These are phyloP conservation scores for Podila horticola DNA, from an alignment of 192 early-diverging fungal species.

Conservation along the genomic window DNA sequence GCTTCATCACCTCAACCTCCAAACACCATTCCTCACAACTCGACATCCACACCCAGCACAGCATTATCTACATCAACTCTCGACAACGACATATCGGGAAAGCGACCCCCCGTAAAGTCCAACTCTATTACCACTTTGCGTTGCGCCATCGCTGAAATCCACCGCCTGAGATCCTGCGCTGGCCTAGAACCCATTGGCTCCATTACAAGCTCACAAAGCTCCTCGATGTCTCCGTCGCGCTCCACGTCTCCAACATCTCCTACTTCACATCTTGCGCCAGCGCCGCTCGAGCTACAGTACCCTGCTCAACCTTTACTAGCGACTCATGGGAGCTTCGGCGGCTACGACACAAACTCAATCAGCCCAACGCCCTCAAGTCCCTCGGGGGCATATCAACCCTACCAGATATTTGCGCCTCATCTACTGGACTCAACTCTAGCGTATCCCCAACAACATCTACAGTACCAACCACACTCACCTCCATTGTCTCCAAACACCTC, in stretches of 20 bases:
- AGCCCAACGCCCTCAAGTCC: neutral
- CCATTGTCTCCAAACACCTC: neutral
- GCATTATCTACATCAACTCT: neutral
- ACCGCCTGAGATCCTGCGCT: slow-evolving; percentile 20
- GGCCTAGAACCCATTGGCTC: slow-evolving; percentile 3
- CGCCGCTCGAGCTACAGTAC: neutral
- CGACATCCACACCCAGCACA: slow-evolving; percentile 1
- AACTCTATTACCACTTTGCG: slow-evolving; percentile 47
- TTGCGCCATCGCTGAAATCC: slow-evolving; percentile 35
- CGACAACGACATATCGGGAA: slow-evolving; percentile 5
- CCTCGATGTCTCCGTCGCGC: neutral
- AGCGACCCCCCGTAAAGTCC: slow-evolving; percentile 36
- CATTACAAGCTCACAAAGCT: neutral
- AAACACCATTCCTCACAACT: neutral
- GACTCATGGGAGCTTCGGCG: neutral
- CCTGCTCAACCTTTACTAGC: neutral
- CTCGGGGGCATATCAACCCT: neutral
- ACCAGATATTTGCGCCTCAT: neutral
- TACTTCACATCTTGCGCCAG: neutral
- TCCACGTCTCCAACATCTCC: neutral
- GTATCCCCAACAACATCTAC: neutral
- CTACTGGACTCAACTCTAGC: neutral
- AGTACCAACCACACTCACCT: neutral
- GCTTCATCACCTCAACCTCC: neutral
- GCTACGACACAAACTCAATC: neutral